phyloP scores from a whole-genome alignment of 805 yeast genomes.

The Torulaspora indica region DNA sequence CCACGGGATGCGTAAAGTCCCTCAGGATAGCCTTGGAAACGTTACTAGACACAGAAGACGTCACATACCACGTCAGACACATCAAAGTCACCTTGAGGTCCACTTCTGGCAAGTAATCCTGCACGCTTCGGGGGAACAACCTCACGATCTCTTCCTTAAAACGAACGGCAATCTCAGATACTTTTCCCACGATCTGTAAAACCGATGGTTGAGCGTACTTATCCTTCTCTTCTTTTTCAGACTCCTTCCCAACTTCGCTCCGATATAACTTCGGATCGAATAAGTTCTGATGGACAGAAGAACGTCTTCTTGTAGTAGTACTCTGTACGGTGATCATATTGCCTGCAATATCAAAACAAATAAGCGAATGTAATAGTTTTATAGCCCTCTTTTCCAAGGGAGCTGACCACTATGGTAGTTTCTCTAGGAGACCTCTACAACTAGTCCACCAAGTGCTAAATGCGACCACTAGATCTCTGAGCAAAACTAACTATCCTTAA shows the following conservation, averaged over 20 bases:
- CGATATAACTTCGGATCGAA: slow-evolving; percentile 24
- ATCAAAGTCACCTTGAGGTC: slow-evolving; percentile 45
- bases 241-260: slow-evolving; percentile 16
- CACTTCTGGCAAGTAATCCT: slow-evolving; percentile 32
- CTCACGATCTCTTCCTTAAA: slow-evolving; percentile 12
- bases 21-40: slow-evolving; percentile 72
- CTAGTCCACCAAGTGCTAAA: neutral
- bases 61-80: slow-evolving; percentile 74
- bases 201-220: neutral
- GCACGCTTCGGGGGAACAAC: slow-evolving; percentile 15
- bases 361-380: slow-evolving; percentile 4
- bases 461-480: too few species aligned
- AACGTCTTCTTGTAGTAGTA: slow-evolving; percentile 17
- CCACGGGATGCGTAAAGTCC: slow-evolving; percentile 73
- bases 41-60: slow-evolving; percentile 76
- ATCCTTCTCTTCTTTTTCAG: slow-evolving; percentile 5
- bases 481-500: neutral
- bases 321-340: slow-evolving; percentile 14
- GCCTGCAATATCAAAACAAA: neutral
- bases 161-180: neutral
- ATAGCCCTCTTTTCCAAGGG: neutral
- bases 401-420: neutral
- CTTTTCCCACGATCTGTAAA: neutral
- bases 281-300: slow-evolving; percentile 21
- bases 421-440: neutral